A percentile compares a stretch with the other conserved stretches of the same genome.
These are phyloP conservation scores for Cyclotella baltica DNA, from an alignment of 108 stramenopile genomes.

Conservation along the genomic window DNA sequence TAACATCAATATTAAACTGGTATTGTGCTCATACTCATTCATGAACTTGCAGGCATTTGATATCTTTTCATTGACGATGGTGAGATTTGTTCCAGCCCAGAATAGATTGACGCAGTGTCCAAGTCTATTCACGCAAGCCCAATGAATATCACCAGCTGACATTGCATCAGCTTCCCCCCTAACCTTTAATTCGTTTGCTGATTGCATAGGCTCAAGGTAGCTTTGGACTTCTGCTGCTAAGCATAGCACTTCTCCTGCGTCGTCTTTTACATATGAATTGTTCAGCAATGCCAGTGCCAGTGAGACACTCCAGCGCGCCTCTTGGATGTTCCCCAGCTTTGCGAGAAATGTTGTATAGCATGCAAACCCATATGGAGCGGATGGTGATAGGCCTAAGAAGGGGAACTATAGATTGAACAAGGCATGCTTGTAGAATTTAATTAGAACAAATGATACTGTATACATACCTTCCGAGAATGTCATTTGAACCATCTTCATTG, in stretches of 20 bases:
- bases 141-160: constrained; percentile 2
- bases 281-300: constrained; percentile 20
- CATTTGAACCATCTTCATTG: constrained; percentile 13
- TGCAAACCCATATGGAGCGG: no score
- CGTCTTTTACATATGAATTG: neutral
- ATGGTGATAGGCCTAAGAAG: no score
- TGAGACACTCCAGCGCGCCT: constrained; percentile 4
- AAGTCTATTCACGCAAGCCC: constrained; percentile 6
- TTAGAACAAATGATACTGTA: constrained; percentile 14
- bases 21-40: neutral
- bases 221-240: neutral
- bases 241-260: constrained; percentile 2
- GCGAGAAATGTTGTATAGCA: constrained; percentile 13
- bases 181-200: constrained; percentile 5
- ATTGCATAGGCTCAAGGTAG: constrained; percentile 16
- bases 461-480: constrained; percentile 17
- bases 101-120: neutral
- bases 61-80: neutral
- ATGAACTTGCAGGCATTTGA: neutral
- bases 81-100: constrained; percentile 17
- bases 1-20: neutral
- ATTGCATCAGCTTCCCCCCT: neutral
- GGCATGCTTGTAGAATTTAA: no score
- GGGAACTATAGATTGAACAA: no score
- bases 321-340: neutral